Evolutionary conservation across 2,329 filamentous ascomycete genomes (phyloP).

Genomic region (Diaporthe citrichinensis): DNA sequence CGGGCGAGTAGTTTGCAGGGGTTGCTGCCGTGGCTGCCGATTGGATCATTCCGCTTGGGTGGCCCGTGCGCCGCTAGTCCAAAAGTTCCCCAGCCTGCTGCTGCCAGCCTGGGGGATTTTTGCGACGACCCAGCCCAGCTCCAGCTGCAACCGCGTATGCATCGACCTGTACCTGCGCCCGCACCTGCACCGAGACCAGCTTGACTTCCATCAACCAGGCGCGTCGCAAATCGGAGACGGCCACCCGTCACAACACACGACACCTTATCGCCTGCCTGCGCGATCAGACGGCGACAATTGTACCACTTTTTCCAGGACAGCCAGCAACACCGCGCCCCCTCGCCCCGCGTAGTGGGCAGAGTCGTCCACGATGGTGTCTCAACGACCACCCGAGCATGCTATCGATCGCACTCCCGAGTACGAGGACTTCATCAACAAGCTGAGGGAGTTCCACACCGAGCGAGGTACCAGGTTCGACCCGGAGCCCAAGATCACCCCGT

Average conservation of each 20-base stretch:
- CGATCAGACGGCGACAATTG: neutral
- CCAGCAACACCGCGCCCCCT: neutral
- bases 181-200: slow-evolving; percentile 8
- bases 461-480: slow-evolving; percentile 84
- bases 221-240: slow-evolving; percentile 9
- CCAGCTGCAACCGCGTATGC: neutral
- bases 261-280: neutral
- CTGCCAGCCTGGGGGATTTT: slow-evolving; percentile 23
- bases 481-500: slow-evolving; percentile 84
- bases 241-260: neutral
- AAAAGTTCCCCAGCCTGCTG: slow-evolving; percentile 34
- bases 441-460: slow-evolving; percentile 81
- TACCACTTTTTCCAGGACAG: neutral
- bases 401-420: slow-evolving; percentile 79
- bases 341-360: slow-evolving; percentile 8
- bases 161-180: slow-evolving; percentile 16
- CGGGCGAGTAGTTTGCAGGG: neutral
- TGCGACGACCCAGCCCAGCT: slow-evolving; percentile 32
- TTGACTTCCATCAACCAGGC: slow-evolving; percentile 27
- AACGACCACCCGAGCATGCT: slow-evolving; percentile 50
- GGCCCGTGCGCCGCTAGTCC: slow-evolving; percentile 29
- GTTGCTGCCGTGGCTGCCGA: neutral
- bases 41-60: neutral
- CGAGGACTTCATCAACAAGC: slow-evolving; percentile 81
- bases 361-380: slow-evolving; percentile 51